These are phyloP conservation scores for Aristolochia contorta DNA, from an alignment of 164 flowering plant species.

Conservation along the genomic window DNA sequence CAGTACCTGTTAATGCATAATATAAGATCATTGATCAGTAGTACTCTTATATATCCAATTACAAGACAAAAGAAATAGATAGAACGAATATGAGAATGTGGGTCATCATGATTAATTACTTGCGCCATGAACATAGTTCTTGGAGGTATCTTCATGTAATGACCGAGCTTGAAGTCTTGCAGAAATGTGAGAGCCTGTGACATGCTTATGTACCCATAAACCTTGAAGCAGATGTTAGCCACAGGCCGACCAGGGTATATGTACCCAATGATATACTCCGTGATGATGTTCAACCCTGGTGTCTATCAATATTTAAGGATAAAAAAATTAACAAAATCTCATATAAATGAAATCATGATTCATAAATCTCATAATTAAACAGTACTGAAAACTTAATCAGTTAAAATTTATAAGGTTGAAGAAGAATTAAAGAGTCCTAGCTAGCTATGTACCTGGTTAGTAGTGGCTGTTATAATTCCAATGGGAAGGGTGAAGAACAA, in stretches of 20 bases:
- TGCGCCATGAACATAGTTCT: conserved; percentile 90
- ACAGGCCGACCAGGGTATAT: conserved; percentile 78
- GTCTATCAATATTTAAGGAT: conserved; percentile 23
- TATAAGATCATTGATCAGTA: too few relatives aligned
- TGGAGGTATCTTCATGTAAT: conserved; percentile 97
- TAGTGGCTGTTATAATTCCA: conserved; percentile 78
- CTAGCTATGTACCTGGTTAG: conserved; percentile 54
- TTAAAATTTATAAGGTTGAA: too few relatives aligned
- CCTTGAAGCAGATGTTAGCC: conserved; percentile 91
- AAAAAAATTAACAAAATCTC: neutral
- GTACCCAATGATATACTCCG: conserved; percentile 84
- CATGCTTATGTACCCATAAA: conserved; percentile 85
- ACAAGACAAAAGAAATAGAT: too few relatives aligned
- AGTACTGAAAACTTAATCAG: too few relatives aligned
- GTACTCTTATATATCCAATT: too few relatives aligned
- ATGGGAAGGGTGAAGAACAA: conserved; percentile 76
- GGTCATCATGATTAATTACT: too few relatives aligned
- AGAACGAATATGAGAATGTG: too few relatives aligned
- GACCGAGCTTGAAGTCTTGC: conserved; percentile 92
- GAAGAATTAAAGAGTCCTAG: too few relatives aligned
- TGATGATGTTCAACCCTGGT: conserved; percentile 71
- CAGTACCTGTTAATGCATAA: conserved; percentile 31
- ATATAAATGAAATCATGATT: too few relatives aligned
- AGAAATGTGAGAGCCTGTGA: conserved; percentile 69
- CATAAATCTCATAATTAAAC: too few relatives aligned